phyloP scores from a whole-genome alignment of 1,139 yeast genomes.

The Debaryomycetaceae sp. region DNA sequence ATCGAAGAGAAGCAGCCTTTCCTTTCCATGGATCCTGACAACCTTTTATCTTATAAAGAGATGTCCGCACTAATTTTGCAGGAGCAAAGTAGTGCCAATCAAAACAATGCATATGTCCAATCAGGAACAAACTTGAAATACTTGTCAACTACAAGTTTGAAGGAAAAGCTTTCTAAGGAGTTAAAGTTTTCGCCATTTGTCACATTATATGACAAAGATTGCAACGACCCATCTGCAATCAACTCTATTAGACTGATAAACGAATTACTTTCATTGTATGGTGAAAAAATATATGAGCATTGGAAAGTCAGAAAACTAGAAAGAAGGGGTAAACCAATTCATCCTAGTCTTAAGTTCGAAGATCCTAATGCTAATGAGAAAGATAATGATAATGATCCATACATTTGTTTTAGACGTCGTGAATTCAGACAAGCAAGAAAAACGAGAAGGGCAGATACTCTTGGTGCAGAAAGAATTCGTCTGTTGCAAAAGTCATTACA shows the following conservation, averaged over 20 bases:
- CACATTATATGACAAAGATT: constrained; percentile 52
- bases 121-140: constrained; percentile 32
- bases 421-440: constrained; percentile 95
- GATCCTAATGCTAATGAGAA: constrained; percentile 74
- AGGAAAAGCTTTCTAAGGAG: constrained; percentile 41
- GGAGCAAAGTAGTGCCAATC: constrained; percentile 28
- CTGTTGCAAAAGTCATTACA: constrained; percentile 72
- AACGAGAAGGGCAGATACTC: constrained; percentile 90
- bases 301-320: constrained; percentile 76
- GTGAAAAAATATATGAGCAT: constrained; percentile 69
- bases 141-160: constrained; percentile 34
- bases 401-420: constrained; percentile 92
- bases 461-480: constrained; percentile 82
- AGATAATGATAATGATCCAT: constrained; percentile 90
- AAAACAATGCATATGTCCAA: constrained; percentile 27
- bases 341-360: constrained; percentile 79
- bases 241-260: constrained; percentile 42
- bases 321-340: constrained; percentile 66
- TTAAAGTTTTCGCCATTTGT: constrained; percentile 36
- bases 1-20: constrained; percentile 86
- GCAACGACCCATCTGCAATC: constrained; percentile 22
- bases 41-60: constrained; percentile 69
- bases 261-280: constrained; percentile 59
- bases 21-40: constrained; percentile 77
- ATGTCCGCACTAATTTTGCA: constrained; percentile 48